Conservation (phyloP, 2,329 filamentous ascomycete species). For the Calycina marina region DNA sequence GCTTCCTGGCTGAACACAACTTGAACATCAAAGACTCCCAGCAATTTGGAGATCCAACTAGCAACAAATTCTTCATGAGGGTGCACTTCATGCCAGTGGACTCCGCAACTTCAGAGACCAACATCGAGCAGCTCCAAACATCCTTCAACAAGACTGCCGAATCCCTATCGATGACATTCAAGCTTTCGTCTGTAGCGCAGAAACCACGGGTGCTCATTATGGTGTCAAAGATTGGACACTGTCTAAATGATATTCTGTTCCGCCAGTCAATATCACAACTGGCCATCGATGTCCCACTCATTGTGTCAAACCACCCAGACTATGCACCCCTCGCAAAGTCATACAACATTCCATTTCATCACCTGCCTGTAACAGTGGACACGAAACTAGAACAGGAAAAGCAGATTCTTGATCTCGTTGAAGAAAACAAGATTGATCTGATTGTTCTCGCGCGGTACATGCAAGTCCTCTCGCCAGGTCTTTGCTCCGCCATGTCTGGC, state of each 20-base stretch:
- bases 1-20: slow-evolving; percentile 55
- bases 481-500: slow-evolving; percentile 68
- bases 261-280: slow-evolving; percentile 61
- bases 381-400: slow-evolving; percentile 63
- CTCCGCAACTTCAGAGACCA: slow-evolving; percentile 25
- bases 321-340: slow-evolving; percentile 52
- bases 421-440: slow-evolving; percentile 56
- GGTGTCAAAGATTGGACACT: slow-evolving; percentile 82
- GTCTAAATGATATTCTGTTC: slow-evolving; percentile 72
- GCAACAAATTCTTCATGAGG: slow-evolving; percentile 74
- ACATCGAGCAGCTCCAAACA: slow-evolving; percentile 33
- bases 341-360: slow-evolving; percentile 67
- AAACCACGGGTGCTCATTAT: slow-evolving; percentile 73
- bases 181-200: slow-evolving; percentile 50
- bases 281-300: slow-evolving; percentile 55
- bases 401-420: slow-evolving; percentile 55
- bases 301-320: slow-evolving; percentile 73
- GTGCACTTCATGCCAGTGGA: slow-evolving; percentile 58
- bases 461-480: slow-evolving; percentile 63
- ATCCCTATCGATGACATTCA: slow-evolving; percentile 55
- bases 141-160: slow-evolving; percentile 47
- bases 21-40: slow-evolving; percentile 76
- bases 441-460: slow-evolving; percentile 76
- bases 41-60: slow-evolving; percentile 66
- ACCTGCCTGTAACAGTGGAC: slow-evolving; percentile 65